phyloP scores from a whole-genome alignment of 768 basidiomycete species.

The Coprinopsis strossmayeri region DNA sequence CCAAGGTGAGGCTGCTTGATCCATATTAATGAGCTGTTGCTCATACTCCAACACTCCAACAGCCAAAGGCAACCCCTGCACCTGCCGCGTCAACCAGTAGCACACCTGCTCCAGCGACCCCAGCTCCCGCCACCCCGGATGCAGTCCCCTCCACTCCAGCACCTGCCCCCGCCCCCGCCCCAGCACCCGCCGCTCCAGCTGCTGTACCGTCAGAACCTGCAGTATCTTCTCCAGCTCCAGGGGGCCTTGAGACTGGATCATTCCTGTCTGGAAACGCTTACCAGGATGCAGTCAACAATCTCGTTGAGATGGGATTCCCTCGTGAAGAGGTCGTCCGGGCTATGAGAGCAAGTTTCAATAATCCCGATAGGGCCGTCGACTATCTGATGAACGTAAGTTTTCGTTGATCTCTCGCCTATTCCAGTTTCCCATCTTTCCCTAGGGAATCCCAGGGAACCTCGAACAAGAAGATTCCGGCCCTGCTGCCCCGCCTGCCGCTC shows the following conservation, averaged over 20 bases:
- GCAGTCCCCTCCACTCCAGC: conserved; percentile 25
- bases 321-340: conserved; percentile 81
- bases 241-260: conserved; percentile 39
- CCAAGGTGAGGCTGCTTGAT: conserved; percentile 81
- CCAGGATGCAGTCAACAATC: conserved; percentile 71
- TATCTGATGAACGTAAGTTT: conserved; percentile 82
- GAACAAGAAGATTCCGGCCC: conserved; percentile 39
- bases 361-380: conserved; percentile 97
- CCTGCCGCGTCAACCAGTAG: conserved; percentile 13
- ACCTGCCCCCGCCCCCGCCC: conserved; percentile 21
- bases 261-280: conserved; percentile 77
- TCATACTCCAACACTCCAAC: not conserved
- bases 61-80: conserved; percentile 41
- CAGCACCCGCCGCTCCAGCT: conserved; percentile 23
- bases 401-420: conserved; percentile 5
- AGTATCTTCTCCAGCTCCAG: conserved; percentile 26
- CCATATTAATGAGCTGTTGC: no score
- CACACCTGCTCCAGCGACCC: conserved; percentile 2
- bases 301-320: conserved; percentile 93
- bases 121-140: conserved; percentile 26
- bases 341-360: conserved; percentile 91
- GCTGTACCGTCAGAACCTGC: conserved; percentile 30
- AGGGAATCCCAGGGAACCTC: conserved; percentile 80
- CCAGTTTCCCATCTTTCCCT: conserved; percentile 6
- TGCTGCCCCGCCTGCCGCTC: conserved; percentile 25